These are phyloP conservation scores for Ramularia endophylla DNA, from an alignment of 2,329 filamentous ascomycete species.

Conservation along the genomic window DNA sequence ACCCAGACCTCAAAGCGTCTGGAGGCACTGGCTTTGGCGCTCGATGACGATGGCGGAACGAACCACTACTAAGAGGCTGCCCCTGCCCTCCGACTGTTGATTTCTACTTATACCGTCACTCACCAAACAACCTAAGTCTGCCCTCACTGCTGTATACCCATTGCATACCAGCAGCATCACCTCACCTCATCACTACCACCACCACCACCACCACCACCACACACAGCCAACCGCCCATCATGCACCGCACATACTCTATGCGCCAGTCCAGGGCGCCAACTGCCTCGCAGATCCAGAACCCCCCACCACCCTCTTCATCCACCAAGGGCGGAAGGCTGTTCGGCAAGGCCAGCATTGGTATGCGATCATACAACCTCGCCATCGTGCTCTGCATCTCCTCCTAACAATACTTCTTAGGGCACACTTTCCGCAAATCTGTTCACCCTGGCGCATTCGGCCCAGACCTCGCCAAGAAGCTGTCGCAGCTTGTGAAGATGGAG, in stretches of 20 bases:
- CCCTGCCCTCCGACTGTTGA: too few species aligned
- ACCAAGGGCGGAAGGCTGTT: constrained; percentile 91
- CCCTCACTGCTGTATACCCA: neutral
- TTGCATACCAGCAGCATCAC: neutral
- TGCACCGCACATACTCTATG: constrained; percentile 99
- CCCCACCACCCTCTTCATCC: constrained; percentile 81
- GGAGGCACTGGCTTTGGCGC: too few species aligned
- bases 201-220: neutral
- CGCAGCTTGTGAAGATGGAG: constrained; percentile 99
- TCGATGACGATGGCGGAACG: too few species aligned
- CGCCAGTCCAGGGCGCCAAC: constrained; percentile 94
- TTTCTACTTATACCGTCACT: too few species aligned
- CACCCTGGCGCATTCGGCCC: constrained; percentile 68
- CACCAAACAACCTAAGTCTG: too few species aligned
- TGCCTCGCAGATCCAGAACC: constrained; percentile 85
- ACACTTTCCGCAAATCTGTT: constrained; percentile 66
- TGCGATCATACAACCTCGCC: constrained; percentile 31
- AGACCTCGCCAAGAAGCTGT: constrained; percentile 95
- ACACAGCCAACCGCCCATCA: constrained; percentile 39
- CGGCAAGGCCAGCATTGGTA: constrained; percentile 78
- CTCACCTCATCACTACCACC: neutral
- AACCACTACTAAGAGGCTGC: too few species aligned
- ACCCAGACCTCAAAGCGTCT: too few species aligned
- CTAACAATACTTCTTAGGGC: constrained; percentile 43
- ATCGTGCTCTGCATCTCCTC: neutral